These are phyloP conservation scores for Huntiella decipiens DNA, from an alignment of 2,329 filamentous ascomycete species.

Conservation along the genomic window DNA sequence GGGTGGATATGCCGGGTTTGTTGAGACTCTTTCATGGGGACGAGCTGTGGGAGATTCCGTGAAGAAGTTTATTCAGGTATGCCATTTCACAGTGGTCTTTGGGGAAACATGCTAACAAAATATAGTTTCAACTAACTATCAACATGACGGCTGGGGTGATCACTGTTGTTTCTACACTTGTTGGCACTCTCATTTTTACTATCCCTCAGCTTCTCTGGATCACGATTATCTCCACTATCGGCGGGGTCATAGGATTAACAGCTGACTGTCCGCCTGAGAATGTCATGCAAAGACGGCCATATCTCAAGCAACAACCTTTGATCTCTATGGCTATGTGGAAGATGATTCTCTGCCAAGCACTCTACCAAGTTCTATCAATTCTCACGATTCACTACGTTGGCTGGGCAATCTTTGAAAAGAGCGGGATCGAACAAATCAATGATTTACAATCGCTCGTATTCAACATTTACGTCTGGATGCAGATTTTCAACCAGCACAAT, in stretches of 20 bases:
- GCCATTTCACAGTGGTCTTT: slow-evolving; percentile 13
- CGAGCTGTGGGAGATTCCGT: slow-evolving; percentile 44
- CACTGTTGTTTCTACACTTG: slow-evolving; percentile 36
- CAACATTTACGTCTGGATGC: slow-evolving; percentile 55
- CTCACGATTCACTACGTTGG: slow-evolving; percentile 44
- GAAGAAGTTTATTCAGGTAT: slow-evolving; percentile 41
- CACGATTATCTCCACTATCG: slow-evolving; percentile 42
- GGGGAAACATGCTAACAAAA: background rate
- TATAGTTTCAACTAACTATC: slow-evolving; percentile 38
- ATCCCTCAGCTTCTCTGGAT: slow-evolving; percentile 42
- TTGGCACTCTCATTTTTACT: slow-evolving; percentile 32
- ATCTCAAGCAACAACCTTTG: slow-evolving; percentile 47
- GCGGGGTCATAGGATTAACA: slow-evolving; percentile 32
- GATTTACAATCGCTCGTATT: slow-evolving; percentile 43
- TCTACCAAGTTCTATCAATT: slow-evolving; percentile 39
- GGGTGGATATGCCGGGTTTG: slow-evolving; percentile 43
- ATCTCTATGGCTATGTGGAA: slow-evolving; percentile 56
- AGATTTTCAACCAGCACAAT: slow-evolving; percentile 53
- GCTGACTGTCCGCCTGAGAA: slow-evolving; percentile 21
- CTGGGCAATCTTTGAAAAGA: slow-evolving; percentile 27
- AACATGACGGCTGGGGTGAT: slow-evolving; percentile 42
- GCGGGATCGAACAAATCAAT: slow-evolving; percentile 20
- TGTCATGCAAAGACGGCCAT: slow-evolving; percentile 16
- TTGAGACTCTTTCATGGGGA: slow-evolving; percentile 43
- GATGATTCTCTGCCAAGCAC: slow-evolving; percentile 43